Evolutionary conservation across 768 basidiomycete genomes (phyloP).

Genomic region (Pisolithus tinctorius): DNA sequence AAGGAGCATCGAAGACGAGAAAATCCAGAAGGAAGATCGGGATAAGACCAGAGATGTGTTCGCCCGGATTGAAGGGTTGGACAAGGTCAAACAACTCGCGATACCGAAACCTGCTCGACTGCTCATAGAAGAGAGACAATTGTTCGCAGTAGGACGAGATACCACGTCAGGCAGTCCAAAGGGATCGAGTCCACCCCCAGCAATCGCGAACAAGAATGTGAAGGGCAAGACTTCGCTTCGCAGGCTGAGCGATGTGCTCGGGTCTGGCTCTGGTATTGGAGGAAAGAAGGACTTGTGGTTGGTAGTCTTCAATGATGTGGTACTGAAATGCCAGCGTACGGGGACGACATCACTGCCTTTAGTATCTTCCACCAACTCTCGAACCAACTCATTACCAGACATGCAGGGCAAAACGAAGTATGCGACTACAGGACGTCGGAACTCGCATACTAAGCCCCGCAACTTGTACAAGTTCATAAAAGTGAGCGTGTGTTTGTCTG

Average conservation of each 20-base stretch:
- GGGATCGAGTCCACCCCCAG: slow-evolving; percentile 30
- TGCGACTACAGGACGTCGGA: slow-evolving; percentile 72
- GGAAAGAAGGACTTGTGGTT: slow-evolving; percentile 89
- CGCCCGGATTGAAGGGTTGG: slow-evolving; percentile 93
- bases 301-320: slow-evolving; percentile 93
- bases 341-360: slow-evolving; percentile 84
- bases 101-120: slow-evolving; percentile 85
- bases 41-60: slow-evolving; percentile 93
- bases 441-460: slow-evolving; percentile 71
- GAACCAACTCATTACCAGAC: slow-evolving; percentile 78
- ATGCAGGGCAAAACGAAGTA: slow-evolving; percentile 79
- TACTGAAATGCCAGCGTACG: slow-evolving; percentile 82
- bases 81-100: slow-evolving; percentile 88
- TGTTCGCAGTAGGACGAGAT: slow-evolving; percentile 30
- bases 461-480: slow-evolving; percentile 94
- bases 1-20: slow-evolving; percentile 95
- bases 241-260: slow-evolving; percentile 84
- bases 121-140: slow-evolving; percentile 73
- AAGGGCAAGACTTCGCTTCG: slow-evolving; percentile 84
- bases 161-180: slow-evolving; percentile 14
- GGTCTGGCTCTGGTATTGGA: slow-evolving; percentile 46
- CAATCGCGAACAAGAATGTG: slow-evolving; percentile 45
- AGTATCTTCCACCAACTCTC: slow-evolving; percentile 56
- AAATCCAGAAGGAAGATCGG: slow-evolving; percentile 92
- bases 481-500: slow-evolving; percentile 34